Conservation (phyloP, 2,329 filamentous ascomycete species). For the Tolypocladium paradoxum region DNA sequence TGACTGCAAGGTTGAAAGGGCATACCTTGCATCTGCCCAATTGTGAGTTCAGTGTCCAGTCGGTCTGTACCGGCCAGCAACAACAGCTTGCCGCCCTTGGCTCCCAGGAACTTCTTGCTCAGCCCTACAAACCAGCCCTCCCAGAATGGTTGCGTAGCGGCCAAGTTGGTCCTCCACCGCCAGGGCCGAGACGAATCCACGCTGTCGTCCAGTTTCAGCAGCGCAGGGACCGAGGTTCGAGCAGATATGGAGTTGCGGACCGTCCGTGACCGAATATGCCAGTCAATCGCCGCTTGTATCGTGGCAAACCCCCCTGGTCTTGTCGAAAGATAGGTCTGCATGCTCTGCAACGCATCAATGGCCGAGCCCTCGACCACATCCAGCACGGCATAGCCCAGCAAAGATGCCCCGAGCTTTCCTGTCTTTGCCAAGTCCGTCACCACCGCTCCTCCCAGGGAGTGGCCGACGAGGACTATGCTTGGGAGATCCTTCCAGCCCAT, state of each 20-base stretch:
- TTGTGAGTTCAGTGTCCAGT: constrained; percentile 83
- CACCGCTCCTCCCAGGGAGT: constrained; percentile 87
- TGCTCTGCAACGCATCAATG: constrained; percentile 86
- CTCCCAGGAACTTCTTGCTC: constrained; percentile 76
- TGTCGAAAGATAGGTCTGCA: constrained; percentile 83
- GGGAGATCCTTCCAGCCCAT: constrained; percentile 69
- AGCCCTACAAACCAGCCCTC: constrained; percentile 85
- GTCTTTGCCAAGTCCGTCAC: constrained; percentile 71
- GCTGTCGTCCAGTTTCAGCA: constrained; percentile 46
- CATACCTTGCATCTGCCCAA: constrained; percentile 90
- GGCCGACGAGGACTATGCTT: constrained; percentile 72
- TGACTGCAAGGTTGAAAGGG: neutral
- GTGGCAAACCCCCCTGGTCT: constrained; percentile 71
- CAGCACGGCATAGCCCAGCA: constrained; percentile 81
- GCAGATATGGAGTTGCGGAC: constrained; percentile 78
- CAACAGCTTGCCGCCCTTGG: constrained; percentile 72
- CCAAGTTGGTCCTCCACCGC: constrained; percentile 80
- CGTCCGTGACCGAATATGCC: constrained; percentile 84
- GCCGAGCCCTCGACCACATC: constrained; percentile 95
- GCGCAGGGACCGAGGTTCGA: constrained; percentile 71
- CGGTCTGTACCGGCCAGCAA: constrained; percentile 83
- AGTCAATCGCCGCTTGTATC: constrained; percentile 73
- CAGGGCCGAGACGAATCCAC: constrained; percentile 39
- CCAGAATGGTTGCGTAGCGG: constrained; percentile 82
- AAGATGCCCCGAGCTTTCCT: constrained; percentile 50